These are phyloP conservation scores for Saturnispora sanitii DNA, from an alignment of 805 yeast species.

Conservation along the genomic window DNA sequence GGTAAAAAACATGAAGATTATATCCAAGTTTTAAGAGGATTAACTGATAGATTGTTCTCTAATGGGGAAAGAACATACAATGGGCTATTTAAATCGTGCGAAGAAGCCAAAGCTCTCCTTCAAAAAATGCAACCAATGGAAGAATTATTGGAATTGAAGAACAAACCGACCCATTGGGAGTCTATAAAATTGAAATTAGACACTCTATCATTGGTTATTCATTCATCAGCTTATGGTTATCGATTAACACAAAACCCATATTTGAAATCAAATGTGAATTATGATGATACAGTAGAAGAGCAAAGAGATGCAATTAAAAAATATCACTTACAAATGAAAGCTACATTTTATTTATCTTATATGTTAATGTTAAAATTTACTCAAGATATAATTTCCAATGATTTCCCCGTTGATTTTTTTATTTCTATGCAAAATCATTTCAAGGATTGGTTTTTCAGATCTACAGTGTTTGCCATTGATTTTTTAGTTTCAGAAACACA, in stretches of 20 bases:
- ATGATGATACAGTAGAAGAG: not conserved
- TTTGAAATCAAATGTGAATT: not conserved
- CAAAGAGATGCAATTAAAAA: not conserved
- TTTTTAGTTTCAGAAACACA: not conserved
- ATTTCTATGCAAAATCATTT: conserved; percentile 1
- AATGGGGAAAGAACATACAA: not conserved
- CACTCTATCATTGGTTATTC: not conserved
- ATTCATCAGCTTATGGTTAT: not conserved
- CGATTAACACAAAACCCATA: not conserved
- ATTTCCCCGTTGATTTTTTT: not conserved
- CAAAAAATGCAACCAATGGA: not conserved
- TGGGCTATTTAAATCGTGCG: not conserved
- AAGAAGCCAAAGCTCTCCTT: conserved; percentile 1
- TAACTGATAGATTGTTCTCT: conserved; percentile 1
- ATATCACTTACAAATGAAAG: conserved; percentile 3
- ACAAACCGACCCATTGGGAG: conserved; percentile 5
- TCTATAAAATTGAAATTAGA: conserved; percentile 7
- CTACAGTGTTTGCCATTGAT: not conserved
- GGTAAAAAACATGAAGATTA: not conserved
- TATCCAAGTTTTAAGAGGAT: not conserved
- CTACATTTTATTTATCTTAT: conserved; percentile 1
- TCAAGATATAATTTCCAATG: not conserved
- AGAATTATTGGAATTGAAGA: not conserved
- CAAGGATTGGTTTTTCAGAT: not conserved
- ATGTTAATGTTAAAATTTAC: conserved; percentile 1